Percentiles rank a stretch among this genome's conserved stretches.
Conservation (phyloP, 495 filamentous ascomycete genomes). For the Penicillium paxilli region DNA sequence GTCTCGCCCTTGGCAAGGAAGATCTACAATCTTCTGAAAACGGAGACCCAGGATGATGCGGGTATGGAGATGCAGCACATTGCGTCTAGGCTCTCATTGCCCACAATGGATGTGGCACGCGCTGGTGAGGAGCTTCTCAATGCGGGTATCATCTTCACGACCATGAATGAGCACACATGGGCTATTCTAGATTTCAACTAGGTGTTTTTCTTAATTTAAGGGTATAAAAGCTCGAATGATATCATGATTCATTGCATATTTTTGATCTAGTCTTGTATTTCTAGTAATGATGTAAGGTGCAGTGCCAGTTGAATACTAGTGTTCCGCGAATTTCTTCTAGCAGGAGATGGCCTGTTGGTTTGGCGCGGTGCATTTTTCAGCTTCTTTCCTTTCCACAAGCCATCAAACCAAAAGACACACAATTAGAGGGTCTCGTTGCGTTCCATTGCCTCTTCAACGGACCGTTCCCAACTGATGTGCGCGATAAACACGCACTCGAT, state of each 20-base stretch:
- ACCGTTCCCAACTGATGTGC: slow-evolving; percentile 68
- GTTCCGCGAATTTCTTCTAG: too few species aligned
- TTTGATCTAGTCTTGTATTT: too few species aligned
- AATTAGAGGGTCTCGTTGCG: slow-evolving; percentile 63
- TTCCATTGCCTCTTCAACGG: slow-evolving; percentile 68
- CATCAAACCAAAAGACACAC: neutral
- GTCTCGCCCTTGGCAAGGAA: slow-evolving; percentile 59
- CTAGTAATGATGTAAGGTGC: too few species aligned
- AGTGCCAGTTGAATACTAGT: too few species aligned
- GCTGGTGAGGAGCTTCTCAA: slow-evolving; percentile 77
- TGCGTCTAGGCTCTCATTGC: slow-evolving; percentile 59
- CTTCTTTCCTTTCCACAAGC: neutral
- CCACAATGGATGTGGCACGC: slow-evolving; percentile 64
- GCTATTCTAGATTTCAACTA: slow-evolving; percentile 60
- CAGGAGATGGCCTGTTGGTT: too few species aligned
- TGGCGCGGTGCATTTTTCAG: too few species aligned
- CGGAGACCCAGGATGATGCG: slow-evolving; percentile 67
- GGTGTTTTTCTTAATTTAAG: neutral
- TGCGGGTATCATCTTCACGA: slow-evolving; percentile 80
- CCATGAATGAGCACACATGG: slow-evolving; percentile 83
- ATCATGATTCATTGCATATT: slow-evolving; percentile 29
- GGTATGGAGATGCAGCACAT: slow-evolving; percentile 80
- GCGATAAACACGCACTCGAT: slow-evolving; percentile 69
- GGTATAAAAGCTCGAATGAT: slow-evolving; percentile 22
- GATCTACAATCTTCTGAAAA: slow-evolving; percentile 66